Evolutionary conservation across 164 flowering plant genomes (phyloP).

Genomic region (Stephania japonica): DNA sequence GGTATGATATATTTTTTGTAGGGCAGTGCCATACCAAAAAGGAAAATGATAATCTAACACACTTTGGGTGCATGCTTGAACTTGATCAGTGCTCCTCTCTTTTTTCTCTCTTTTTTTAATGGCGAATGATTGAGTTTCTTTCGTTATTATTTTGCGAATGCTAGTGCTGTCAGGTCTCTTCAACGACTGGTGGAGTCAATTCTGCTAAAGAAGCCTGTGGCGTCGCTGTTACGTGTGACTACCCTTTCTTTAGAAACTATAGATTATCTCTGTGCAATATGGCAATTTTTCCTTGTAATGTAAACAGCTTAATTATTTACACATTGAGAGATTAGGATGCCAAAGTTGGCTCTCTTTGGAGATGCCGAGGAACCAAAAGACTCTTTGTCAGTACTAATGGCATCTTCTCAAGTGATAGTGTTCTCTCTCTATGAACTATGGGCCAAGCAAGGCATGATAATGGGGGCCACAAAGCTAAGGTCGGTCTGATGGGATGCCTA

Average conservation of each 20-base stretch:
- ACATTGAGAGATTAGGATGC: not conserved
- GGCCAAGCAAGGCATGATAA: not conserved
- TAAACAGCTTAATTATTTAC: not conserved
- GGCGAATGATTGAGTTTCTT: not conserved
- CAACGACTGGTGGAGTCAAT: not conserved
- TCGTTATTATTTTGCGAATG: not conserved
- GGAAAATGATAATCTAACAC: too few relatives aligned
- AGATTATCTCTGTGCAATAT: not conserved
- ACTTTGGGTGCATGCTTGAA: not conserved
- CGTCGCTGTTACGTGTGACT: not conserved
- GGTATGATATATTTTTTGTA: not conserved
- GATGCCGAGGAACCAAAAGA: too few relatives aligned
- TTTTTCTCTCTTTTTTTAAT: not conserved
- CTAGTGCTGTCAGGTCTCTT: not conserved
- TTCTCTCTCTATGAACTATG: not conserved
- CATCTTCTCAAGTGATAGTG: not conserved
- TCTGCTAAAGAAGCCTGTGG: not conserved
- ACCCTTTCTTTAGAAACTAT: not conserved
- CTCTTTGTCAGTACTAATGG: not conserved
- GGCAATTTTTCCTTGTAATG: not conserved
- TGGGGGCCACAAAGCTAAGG: not conserved
- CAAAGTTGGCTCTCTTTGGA: too few relatives aligned
- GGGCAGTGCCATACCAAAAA: not conserved
- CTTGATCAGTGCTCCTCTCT: not conserved
- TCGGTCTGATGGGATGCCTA: too few relatives aligned